Evolutionary conservation across 148 eudicot species (phyloP).

Genomic region (Vaccinium myrtillus): DNA sequence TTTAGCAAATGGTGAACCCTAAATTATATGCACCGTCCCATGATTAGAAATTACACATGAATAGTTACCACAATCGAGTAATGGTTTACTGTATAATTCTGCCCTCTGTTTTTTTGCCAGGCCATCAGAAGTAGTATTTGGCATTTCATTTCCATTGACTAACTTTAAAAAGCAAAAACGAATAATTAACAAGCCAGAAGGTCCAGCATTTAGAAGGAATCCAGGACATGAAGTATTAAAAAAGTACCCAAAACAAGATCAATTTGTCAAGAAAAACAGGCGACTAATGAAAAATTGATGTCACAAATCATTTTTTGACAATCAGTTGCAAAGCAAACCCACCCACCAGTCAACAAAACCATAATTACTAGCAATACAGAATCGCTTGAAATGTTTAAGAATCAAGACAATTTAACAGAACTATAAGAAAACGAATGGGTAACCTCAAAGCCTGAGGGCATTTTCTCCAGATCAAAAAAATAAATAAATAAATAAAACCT

Average conservation of each 20-base stretch:
- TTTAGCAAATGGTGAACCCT: no score
- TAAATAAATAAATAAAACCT: no score
- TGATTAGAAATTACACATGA: background rate
- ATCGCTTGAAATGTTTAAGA: background rate
- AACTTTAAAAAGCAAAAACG: background rate
- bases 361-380: background rate
- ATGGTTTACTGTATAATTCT: background rate
- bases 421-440: background rate
- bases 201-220: background rate
- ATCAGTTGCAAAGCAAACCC: background rate
- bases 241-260: background rate
- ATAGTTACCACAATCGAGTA: background rate
- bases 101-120: background rate
- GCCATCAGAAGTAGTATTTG: background rate
- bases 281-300: background rate
- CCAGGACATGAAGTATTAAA: background rate
- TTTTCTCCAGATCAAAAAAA: no score
- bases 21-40: no score
- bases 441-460: no score
- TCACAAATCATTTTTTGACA: background rate
- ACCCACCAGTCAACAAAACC: no score
- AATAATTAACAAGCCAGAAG: background rate
- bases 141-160: background rate
- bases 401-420: background rate
- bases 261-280: background rate